Conservation (phyloP, 768 basidiomycete genomes). For the Psilocybe azurescens region DNA sequence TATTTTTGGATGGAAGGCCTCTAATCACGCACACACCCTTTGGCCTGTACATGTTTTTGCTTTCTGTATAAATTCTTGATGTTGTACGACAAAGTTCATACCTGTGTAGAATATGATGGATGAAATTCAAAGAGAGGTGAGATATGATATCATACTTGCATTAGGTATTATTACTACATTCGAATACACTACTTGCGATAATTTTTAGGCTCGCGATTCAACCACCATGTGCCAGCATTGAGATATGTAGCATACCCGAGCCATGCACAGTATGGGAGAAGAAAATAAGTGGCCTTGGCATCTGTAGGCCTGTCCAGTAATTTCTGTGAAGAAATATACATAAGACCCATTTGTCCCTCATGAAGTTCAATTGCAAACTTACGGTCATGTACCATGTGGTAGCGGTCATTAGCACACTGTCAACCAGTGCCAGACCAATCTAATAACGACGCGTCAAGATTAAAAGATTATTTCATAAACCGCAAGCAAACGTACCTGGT, state of each 20-base stretch:
- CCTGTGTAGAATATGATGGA: too few species aligned
- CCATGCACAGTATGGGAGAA: conserved; percentile 73
- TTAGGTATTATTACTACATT: neutral
- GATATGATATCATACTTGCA: neutral
- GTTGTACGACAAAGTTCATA: too few species aligned
- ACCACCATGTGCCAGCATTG: conserved; percentile 67
- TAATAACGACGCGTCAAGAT: conserved; percentile 27
- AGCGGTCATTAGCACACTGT: conserved; percentile 56
- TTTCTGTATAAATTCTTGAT: too few species aligned
- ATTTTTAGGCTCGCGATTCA: conserved; percentile 39
- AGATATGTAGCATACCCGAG: conserved; percentile 70
- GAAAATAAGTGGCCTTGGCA: conserved; percentile 56
- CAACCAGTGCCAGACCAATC: conserved; percentile 58
- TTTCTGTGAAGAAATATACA: conserved; percentile 36
- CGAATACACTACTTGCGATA: conserved; percentile 10
- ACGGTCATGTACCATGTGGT: conserved; percentile 68
- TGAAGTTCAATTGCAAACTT: conserved; percentile 2
- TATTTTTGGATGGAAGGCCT: too few species aligned
- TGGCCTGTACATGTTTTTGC: too few species aligned
- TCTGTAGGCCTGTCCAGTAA: conserved; percentile 51
- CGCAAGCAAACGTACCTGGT: conserved; percentile 36
- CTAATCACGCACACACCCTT: too few species aligned
- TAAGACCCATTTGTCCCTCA: neutral
- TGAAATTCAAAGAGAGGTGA: too few species aligned
- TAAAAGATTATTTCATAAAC: neutral